Conservation (phyloP, 2,329 filamentous ascomycete genomes). For the Sclerotinia trifoliorum region DNA sequence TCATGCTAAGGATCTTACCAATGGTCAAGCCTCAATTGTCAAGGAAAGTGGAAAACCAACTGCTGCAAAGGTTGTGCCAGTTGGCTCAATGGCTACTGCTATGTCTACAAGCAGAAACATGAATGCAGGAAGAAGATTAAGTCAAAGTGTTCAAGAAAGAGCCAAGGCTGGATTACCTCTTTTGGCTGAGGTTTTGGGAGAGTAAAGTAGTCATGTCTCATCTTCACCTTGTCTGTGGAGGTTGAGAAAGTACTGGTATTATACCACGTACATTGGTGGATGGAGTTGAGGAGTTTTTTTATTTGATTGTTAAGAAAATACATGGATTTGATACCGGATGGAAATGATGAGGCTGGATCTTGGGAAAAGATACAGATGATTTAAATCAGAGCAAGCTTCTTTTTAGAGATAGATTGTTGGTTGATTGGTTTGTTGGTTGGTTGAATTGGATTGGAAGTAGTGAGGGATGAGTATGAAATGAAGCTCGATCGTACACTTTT, state of each 20-base stretch:
- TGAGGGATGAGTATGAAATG: too few relatives aligned
- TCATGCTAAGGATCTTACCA: constrained; percentile 29
- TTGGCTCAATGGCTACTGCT: constrained; percentile 32
- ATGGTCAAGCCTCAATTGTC: constrained; percentile 10
- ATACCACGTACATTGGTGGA: not conserved
- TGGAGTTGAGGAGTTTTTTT: constrained; percentile 13
- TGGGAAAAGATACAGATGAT: not conserved
- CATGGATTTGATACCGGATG: not conserved
- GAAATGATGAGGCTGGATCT: not conserved
- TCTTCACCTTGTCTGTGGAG: too few relatives aligned
- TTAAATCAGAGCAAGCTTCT: not conserved
- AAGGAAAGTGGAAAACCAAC: constrained; percentile 24
- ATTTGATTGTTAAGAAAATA: constrained; percentile 4
- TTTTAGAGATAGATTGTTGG: constrained; percentile 9
- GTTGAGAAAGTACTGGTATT: not conserved
- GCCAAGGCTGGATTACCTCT: constrained; percentile 34
- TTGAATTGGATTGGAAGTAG: not conserved
- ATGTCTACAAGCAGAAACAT: constrained; percentile 35
- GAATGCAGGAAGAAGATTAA: constrained; percentile 35
- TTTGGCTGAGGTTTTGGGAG: constrained; percentile 30
- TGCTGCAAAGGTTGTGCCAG: constrained; percentile 7
- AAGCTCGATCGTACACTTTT: too few relatives aligned
- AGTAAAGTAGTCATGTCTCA: not conserved
- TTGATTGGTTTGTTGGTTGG: not conserved
- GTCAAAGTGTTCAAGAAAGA: constrained; percentile 35